A percentile compares a stretch with the other conserved stretches of the same genome.
These are phyloP conservation scores for Perkinsus chesapeaki DNA, from an alignment of 169 alveolate genomes.

Conservation along the genomic window DNA sequence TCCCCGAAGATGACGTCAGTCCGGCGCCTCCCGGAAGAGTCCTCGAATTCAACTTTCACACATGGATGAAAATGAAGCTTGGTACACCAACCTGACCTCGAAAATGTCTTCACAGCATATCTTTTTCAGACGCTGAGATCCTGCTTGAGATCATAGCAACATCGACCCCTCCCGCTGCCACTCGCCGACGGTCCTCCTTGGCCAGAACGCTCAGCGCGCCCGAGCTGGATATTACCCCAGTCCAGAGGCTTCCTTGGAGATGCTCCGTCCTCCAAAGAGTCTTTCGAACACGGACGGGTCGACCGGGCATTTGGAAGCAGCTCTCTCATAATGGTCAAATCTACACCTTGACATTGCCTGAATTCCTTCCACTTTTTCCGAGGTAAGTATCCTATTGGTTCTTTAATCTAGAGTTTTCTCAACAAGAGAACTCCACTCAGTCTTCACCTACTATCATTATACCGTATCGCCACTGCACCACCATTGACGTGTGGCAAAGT, in stretches of 20 bases:
- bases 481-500: too few relatives aligned
- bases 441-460: too few relatives aligned
- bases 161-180: background rate
- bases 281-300: background rate
- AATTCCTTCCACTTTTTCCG: background rate
- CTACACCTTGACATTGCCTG: background rate
- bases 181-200: background rate
- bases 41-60: background rate
- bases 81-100: background rate
- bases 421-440: too few relatives aligned
- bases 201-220: background rate
- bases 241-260: background rate
- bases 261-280: background rate
- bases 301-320: background rate
- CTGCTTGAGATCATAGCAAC: background rate
- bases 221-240: background rate
- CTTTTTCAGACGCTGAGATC: background rate
- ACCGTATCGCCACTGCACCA: too few relatives aligned
- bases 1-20: background rate
- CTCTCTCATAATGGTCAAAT: background rate
- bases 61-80: background rate
- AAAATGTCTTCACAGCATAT: background rate
- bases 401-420: too few relatives aligned
- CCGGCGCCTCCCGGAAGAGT: background rate
- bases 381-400: too few relatives aligned